Base-by-base conservation (phyloP, 331 rosid species). In the Phaseolus coccineus region DNA sequence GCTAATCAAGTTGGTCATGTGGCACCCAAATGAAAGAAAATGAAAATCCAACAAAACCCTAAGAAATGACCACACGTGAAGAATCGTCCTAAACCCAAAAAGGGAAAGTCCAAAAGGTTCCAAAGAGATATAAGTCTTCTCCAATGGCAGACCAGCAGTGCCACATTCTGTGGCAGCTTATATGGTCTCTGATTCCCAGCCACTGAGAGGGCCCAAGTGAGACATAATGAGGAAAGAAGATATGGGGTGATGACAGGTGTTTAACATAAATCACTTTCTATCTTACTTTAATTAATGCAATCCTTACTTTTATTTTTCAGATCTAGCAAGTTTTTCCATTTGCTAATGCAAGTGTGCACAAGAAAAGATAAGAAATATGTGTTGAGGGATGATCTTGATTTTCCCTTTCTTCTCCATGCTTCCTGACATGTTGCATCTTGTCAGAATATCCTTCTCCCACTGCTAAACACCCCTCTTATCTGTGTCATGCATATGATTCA, bases 161-260 rank as follows among this genome's bases (percentile, higher is more conserved):
- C 77, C 73, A 80, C 77, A 64, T 79, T 71, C 67, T 44, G 6
- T 85, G 85, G 85, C 71, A 77, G 69, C 37, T 59, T 61, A 55
- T 48, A 59, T 14, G 55, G 58, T 76, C 65, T 69, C 37, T 78
- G 78, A 79, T 70, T 57, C 61, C 78, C 71, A 71, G 64, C 39
- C 82, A 80, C 40, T 59, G 31, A 64, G 1, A 67, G 76, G 65
- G 83, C 66, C 64, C 81, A 63, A 35, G 16, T 35, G 6, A 77
- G 80, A 70, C 79, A 82, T 42, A 77, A 81, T 33, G 30, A 51
- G 78, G 83, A 82, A 80, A 50, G 76, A 9, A 66, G 69, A 68
- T 69, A 47, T 82, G 85, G 91, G 91, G 92, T 77, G 79, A 47
- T 83, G 86, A 76, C 94, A 81, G 79, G 88, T 89, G 85, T 84